Evolutionary conservation across 768 basidiomycete species (phyloP), one percentile per base, ranked within the genome.

Genomic region (Trametes punicea): DNA sequence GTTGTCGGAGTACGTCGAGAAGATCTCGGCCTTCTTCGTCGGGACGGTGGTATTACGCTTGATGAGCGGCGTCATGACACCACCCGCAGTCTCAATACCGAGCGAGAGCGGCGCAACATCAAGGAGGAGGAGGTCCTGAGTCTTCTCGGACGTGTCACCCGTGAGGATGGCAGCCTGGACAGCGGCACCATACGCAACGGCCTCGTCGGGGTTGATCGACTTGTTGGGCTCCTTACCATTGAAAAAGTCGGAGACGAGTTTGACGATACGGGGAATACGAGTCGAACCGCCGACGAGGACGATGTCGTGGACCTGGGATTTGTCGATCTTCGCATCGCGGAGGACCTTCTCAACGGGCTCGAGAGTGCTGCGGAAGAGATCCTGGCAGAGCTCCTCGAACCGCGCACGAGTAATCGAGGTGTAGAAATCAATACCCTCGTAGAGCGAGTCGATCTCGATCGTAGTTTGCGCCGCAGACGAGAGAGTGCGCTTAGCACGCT

Each of bases 141-240:
- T 98, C 80, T 94, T 94, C 77, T 97, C 95, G 1, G 96, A 97
- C 25, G 94, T 96, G 72, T 98, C 93, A 68, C 96, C 96, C 25
- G 96, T 92, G 55, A 98, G 87, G 67, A 98, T 96, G 66, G 95
- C 96, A 55, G 93, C 96, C 77, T 98, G 95, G 65, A 99, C 94
- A 57, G 96, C 96, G 53, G 96, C 96, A 80, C 96, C 95, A 73
- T 97, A 97, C 18, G 96, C 96, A 56, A 98, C 94, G 54, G 96
- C 95, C 77, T 98, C 96, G 63, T 98, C 96, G 49, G 96, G 96
- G 85, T 98, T 98, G 81, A 98, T 98, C 77, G 88, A 89, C 83
- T 95, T 97, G 82, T 93, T 94, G 67, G 93, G 95, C 78, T 97
- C 94, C 81, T 95, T 94, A 71, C 95, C 95, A 72, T 91, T 92